Evolutionary conservation across 225 moss, liverwort and hornwort species (phyloP).

Genomic region (Asterella californica): DNA sequence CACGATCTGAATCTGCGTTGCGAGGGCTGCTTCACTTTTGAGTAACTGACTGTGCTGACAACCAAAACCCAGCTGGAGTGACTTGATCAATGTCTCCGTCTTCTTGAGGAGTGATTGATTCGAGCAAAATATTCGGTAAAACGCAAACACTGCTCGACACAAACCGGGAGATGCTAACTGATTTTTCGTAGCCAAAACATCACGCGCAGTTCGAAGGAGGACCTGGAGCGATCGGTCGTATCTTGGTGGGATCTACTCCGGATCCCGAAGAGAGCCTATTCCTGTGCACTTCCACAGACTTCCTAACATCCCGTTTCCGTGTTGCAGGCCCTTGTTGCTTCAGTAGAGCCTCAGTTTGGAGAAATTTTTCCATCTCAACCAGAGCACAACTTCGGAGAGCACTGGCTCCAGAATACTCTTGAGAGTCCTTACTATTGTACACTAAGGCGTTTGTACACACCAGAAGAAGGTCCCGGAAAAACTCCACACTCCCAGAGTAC

Average conservation of each 20-base stretch:
- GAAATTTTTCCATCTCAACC: slow-evolving; percentile 63
- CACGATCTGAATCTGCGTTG: too few relatives aligned
- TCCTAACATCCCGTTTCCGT: slow-evolving; percentile 68
- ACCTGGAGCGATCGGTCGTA: background rate
- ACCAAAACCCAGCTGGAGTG: too few relatives aligned
- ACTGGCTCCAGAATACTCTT: slow-evolving; percentile 61
- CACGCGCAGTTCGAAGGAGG: too few relatives aligned
- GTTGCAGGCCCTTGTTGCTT: slow-evolving; percentile 78
- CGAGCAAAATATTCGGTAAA: too few relatives aligned
- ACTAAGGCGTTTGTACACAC: slow-evolving; percentile 86
- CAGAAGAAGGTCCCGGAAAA: slow-evolving; percentile 79
- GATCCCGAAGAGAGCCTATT: slow-evolving; percentile 8
- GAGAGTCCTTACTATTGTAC: slow-evolving; percentile 51
- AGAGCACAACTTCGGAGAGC: slow-evolving; percentile 54
- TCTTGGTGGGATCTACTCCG: slow-evolving; percentile 9
- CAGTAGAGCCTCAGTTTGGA: slow-evolving; percentile 65
- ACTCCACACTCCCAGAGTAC: slow-evolving; percentile 80
- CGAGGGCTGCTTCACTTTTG: too few relatives aligned
- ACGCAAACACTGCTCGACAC: too few relatives aligned
- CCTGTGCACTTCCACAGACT: slow-evolving; percentile 30
- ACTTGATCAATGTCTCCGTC: too few relatives aligned
- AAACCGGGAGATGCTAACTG: too few relatives aligned
- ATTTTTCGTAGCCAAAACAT: too few relatives aligned
- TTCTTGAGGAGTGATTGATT: too few relatives aligned
- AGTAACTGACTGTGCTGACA: too few relatives aligned